These are phyloP conservation scores for Mortierella alpina DNA, from an alignment of 192 early-diverging fungal genomes.

Conservation along the genomic window DNA sequence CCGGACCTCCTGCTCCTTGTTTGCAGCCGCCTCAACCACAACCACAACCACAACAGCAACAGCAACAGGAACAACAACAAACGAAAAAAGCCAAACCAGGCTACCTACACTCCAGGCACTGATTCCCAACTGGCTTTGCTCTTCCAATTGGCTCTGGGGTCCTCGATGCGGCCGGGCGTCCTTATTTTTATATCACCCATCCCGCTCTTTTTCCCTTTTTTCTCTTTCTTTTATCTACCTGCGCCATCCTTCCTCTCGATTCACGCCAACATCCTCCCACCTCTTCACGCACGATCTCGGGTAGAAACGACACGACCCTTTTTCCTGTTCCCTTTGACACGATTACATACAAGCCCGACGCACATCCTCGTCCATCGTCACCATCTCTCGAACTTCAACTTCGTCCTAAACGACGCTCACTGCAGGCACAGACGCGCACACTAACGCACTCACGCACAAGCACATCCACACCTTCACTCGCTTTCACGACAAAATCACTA, in stretches of 20 bases:
- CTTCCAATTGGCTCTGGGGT: too few relatives aligned
- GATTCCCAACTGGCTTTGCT: too few relatives aligned
- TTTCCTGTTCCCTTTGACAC: neutral
- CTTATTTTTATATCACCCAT: neutral
- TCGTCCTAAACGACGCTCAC: neutral
- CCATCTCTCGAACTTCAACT: conserved; percentile 1
- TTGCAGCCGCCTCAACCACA: neutral
- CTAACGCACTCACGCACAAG: neutral
- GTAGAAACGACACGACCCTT: conserved; percentile 1
- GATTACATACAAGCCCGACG: conserved; percentile 9
- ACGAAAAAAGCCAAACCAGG: too few relatives aligned
- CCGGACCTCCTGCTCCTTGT: neutral
- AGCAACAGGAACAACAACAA: neutral
- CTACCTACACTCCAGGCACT: too few relatives aligned
- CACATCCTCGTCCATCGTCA: conserved; percentile 3
- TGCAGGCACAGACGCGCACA: neutral
- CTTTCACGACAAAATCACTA: conserved; percentile 2
- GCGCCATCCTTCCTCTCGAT: neutral
- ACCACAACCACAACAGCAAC: neutral
- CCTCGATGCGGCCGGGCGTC: too few relatives aligned
- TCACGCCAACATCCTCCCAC: neutral
- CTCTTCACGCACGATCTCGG: neutral
- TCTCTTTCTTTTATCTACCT: neutral
- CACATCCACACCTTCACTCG: neutral
- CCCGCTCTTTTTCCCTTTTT: neutral